Conservation (phyloP, 2,329 filamentous ascomycete species). For the Eurotiales sp. region DNA sequence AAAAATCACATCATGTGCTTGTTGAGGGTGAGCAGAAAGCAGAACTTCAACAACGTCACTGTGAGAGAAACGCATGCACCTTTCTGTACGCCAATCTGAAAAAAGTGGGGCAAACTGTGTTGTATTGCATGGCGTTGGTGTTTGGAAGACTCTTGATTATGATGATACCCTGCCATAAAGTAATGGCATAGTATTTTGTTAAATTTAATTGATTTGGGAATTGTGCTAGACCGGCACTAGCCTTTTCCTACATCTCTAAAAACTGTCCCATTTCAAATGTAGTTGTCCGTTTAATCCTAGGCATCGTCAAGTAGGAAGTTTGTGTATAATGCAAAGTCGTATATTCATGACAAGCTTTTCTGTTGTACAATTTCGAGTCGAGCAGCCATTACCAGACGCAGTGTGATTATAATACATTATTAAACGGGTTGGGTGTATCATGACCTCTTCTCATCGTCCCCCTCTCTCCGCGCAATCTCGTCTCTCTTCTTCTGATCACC, state of each 20-base stretch:
- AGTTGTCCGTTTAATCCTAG: background rate
- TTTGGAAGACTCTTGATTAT: background rate
- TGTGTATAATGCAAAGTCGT: background rate
- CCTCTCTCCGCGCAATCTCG: background rate
- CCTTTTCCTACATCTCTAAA: background rate
- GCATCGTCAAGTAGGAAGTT: background rate
- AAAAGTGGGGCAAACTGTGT: background rate
- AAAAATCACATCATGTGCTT: background rate
- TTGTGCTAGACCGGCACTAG: conserved; percentile 1
- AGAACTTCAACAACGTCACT: background rate
- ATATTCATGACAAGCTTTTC: background rate
- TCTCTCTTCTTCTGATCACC: conserved; percentile 16
- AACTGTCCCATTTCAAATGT: background rate
- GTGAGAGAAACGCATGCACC: background rate
- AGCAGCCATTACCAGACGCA: background rate
- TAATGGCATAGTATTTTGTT: background rate
- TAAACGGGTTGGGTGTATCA: background rate
- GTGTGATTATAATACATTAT: background rate
- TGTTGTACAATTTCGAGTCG: background rate
- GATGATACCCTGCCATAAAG: background rate
- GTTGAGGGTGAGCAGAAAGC: background rate
- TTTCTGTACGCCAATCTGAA: background rate
- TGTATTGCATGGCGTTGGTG: conserved; percentile 1
- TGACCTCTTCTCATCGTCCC: background rate
- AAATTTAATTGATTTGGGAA: background rate